Evolutionary conservation across 805 yeast genomes (phyloP), one percentile per base, ranked within the genome.

Genomic region (Torulaspora maleeae): DNA sequence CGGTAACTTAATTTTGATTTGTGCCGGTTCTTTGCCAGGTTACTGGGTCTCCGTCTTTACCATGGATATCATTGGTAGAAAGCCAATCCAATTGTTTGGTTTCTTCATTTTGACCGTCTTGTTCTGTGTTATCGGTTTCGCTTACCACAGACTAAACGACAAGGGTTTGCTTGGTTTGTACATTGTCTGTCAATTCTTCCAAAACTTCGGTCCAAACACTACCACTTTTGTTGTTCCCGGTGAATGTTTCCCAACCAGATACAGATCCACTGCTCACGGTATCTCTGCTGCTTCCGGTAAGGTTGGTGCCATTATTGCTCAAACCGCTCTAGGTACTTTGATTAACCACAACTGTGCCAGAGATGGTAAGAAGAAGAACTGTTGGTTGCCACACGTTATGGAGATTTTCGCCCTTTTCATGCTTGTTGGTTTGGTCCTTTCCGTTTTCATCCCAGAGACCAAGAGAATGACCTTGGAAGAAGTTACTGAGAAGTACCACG

Each of bases 21-120:
- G 95, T 77, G 97, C 97, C 46, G 96, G 97, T 75, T 78, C 93
- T 37, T 79, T 88, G 69, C 96, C 96, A 59, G 96, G 96, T 63
- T 88, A 88, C 72, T 88, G 96, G 96, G 72, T 76, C 50, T 66
- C 91, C 27, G 87, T 83, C 57, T 88, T 88, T 42, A 82, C 91
- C 38, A 65, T 88, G 49, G 96, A 88, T 69, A 74, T 71, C 30
- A 58, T 88, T 56, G 96, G 96, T 59, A 82, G 96, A 76, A 86
- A 83, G 69, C 80, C 89, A 52, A 72, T 88, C 52, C 96, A 89
- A 73, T 48, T 86, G 17, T 72, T 71, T 61, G 95, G 95, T 59
- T 88, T 88, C 74, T 48, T 76, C 53, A 61, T 86, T 43, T 76
- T 87, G 63, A 86, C 95, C 35, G 65, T 72, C 43, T 67, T 89